phyloP scores from a whole-genome alignment of 768 basidiomycete species.

The Macrolepiota albuminosa region DNA sequence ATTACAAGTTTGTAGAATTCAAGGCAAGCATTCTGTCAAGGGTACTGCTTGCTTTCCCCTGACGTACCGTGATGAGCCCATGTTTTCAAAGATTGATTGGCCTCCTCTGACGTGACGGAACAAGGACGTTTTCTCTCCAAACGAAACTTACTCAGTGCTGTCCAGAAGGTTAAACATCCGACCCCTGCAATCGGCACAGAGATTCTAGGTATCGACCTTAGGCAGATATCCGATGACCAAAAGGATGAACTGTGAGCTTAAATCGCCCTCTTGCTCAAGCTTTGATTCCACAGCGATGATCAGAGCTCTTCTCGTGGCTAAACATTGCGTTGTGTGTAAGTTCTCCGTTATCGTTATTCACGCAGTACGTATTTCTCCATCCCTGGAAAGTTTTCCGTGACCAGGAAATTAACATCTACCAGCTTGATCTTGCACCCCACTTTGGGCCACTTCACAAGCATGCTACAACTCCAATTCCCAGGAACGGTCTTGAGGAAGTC shows the following conservation, averaged over 20 bases:
- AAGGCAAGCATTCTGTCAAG: slow-evolving; percentile 1
- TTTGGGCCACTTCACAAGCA: slow-evolving; percentile 80
- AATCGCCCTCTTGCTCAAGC: background rate
- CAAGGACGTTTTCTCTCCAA: slow-evolving; percentile 60
- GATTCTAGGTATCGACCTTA: slow-evolving; percentile 66
- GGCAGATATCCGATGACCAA: slow-evolving; percentile 59
- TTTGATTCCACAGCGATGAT: slow-evolving; percentile 8
- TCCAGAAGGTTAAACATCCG: slow-evolving; percentile 60
- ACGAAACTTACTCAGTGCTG: slow-evolving; percentile 57
- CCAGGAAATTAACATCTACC: slow-evolving; percentile 65
- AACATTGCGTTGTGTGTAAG: slow-evolving; percentile 71
- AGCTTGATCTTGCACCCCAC: slow-evolving; percentile 67
- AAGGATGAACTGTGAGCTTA: slow-evolving; percentile 72
- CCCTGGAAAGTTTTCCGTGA: slow-evolving; percentile 63
- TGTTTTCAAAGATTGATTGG: slow-evolving; percentile 61
- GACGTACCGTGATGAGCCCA: slow-evolving; percentile 39
- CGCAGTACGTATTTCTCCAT: background rate
- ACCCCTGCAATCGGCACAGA: slow-evolving; percentile 77
- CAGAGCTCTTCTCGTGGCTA: slow-evolving; percentile 69
- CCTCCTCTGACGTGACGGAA: slow-evolving; percentile 62
- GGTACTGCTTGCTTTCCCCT: background rate
- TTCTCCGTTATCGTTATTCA: background rate
- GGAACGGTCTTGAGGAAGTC: slow-evolving; percentile 70
- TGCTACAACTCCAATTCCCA: slow-evolving; percentile 74
- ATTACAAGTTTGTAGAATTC: slow-evolving; percentile 53